Base-by-base conservation (phyloP, 495 filamentous ascomycete genomes). In the Daldinia loculata region DNA sequence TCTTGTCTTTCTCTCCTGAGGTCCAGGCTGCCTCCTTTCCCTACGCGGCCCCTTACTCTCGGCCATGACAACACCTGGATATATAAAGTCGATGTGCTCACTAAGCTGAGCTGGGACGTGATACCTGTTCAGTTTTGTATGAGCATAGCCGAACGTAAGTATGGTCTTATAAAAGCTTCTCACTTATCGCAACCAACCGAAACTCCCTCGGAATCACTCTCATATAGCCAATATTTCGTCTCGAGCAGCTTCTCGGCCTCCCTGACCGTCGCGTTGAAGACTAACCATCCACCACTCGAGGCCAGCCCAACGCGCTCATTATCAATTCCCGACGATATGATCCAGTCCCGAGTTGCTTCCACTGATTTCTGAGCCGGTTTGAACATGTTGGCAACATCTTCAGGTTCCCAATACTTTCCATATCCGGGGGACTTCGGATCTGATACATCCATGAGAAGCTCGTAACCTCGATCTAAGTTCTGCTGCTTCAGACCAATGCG, bases 201-300 rank as follows among this genome's bases (percentile, higher is more conserved):
- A 12, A 48, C 14, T 17, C 32, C 27, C 6, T 77, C 77, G 0
- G 72, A 61, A 1, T 56, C 53, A 66, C 89, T 84, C 62, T 85
- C 77, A 72, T 87, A 88, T 30, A 85, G 69, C 66, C 86, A 82
- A 67, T 86, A 91, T 39, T 86, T 41, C 38, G 38, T 41, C 38
- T 41, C 38, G 4, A 41, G 38, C 15, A 41, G 15, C 38, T n/a
- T 41, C 38, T 41, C 38, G 2, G 38, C 38, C 4, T 41, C 38
- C 15, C 38, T n/a, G 6, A 41, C 38, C 15, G 38, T 41, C 38
- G 38, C 38, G 6, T 41, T 41, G 4, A 41, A 41, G 5, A 41
- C 38, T 7, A 41, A n/a, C 38, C 38, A 51, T 8, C 38, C 61
- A 15, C 43, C 66, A 71, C 59, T 61, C 43, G 60, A 41, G 9